These are phyloP conservation scores for Proliferodiscus dingleyae DNA, from an alignment of 2,329 filamentous ascomycete genomes.

Conservation along the genomic window DNA sequence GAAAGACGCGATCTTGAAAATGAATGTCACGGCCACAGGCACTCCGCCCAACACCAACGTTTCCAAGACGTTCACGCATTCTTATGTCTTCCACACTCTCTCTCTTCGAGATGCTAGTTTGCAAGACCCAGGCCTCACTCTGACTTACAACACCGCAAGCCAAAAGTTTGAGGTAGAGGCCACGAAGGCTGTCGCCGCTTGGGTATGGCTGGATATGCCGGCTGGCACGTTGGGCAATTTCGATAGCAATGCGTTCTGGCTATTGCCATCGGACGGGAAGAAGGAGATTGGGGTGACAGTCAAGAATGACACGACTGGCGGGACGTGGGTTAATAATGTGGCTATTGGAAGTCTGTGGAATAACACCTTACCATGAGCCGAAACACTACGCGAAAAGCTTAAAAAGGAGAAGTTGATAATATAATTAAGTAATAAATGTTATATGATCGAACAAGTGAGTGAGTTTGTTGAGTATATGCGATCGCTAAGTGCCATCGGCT, in stretches of 20 bases:
- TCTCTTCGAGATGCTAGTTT: slow-evolving; percentile 12
- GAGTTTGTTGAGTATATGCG: too few relatives aligned
- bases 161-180: slow-evolving; percentile 16
- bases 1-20: slow-evolving; percentile 13
- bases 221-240: slow-evolving; percentile 18
- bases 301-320: slow-evolving; percentile 10
- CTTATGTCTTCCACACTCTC: slow-evolving; percentile 16
- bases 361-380: slow-evolving; percentile 12
- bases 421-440: too few relatives aligned
- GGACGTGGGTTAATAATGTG: slow-evolving; percentile 13
- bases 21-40: slow-evolving; percentile 19
- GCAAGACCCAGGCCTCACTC: slow-evolving; percentile 11
- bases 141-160: slow-evolving; percentile 7
- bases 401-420: neutral
- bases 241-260: slow-evolving; percentile 20
- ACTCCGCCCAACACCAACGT: slow-evolving; percentile 12
- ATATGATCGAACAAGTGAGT: too few relatives aligned
- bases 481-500: too few relatives aligned
- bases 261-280: slow-evolving; percentile 15
- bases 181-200: slow-evolving; percentile 18
- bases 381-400: neutral
- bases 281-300: slow-evolving; percentile 10
- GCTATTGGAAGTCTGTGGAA: slow-evolving; percentile 20
- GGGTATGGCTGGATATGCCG: slow-evolving; percentile 22
- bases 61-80: slow-evolving; percentile 13